Conservation (phyloP, 345 rosid genomes). For the Rhodamnia argentea region DNA sequence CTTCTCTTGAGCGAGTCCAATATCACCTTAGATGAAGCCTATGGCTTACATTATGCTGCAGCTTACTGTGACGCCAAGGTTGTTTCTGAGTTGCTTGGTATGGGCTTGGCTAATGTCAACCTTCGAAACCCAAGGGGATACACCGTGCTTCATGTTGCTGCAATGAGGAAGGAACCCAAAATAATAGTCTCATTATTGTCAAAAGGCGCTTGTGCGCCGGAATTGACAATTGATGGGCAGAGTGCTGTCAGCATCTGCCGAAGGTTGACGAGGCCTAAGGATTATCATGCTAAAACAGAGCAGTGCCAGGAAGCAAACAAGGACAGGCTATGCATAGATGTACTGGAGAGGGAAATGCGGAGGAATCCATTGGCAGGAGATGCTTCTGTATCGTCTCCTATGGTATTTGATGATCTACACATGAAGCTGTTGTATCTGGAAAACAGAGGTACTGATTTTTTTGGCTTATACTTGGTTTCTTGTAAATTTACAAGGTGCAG, state of each 20-base stretch:
- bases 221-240: conserved; percentile 60
- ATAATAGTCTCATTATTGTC: conserved; percentile 55
- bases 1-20: conserved; percentile 79
- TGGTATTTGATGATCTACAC: conserved; percentile 67
- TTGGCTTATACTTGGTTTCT: background rate
- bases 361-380: conserved; percentile 62
- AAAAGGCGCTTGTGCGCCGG: conserved; percentile 68
- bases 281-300: conserved; percentile 58
- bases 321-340: conserved; percentile 65
- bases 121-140: conserved; percentile 64
- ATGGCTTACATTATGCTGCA: conserved; percentile 80
- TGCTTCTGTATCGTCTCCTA: conserved; percentile 33
- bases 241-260: conserved; percentile 80
- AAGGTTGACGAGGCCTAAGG: conserved; percentile 81
- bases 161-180: conserved; percentile 77
- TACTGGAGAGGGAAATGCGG: conserved; percentile 75
- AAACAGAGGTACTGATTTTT: conserved; percentile 65
- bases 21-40: conserved; percentile 64
- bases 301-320: conserved; percentile 80
- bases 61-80: conserved; percentile 94
- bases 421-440: conserved; percentile 86
- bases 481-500: background rate
- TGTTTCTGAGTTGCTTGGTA: conserved; percentile 61
- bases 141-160: conserved; percentile 82
- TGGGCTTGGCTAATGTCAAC: conserved; percentile 66